Evolutionary conservation across 768 basidiomycete species (phyloP).

Genomic region (Phylloporus sp.): DNA sequence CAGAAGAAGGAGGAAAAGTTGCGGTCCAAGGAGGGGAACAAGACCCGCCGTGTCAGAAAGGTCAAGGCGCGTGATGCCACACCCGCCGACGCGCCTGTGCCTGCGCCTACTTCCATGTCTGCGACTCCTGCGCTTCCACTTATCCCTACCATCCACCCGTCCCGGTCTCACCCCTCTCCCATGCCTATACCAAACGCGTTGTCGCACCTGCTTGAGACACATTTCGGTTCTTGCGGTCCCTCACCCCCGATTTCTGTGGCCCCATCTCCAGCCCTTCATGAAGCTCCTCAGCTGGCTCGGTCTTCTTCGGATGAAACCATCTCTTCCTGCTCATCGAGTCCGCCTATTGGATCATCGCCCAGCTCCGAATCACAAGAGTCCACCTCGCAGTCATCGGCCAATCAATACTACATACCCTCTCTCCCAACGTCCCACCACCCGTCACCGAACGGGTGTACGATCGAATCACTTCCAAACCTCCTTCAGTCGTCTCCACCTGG

Average conservation of each 20-base stretch:
- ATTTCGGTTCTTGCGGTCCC: conserved; percentile 39
- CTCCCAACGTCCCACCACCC: conserved; percentile 12
- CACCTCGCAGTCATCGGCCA: conserved; percentile 6
- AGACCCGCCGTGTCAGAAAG: conserved; percentile 27
- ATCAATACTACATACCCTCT: neutral
- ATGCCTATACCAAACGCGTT: conserved; percentile 18
- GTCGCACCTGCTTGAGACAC: conserved; percentile 20
- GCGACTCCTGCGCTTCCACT: conserved; percentile 6
- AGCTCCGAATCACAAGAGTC: conserved; percentile 15
- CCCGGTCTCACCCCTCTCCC: conserved; percentile 1
- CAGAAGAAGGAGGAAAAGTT: conserved; percentile 51
- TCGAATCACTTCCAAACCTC: conserved; percentile 5
- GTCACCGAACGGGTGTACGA: conserved; percentile 7
- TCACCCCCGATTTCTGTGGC: conserved; percentile 53
- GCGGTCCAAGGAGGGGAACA: conserved; percentile 38
- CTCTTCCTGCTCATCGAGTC: conserved; percentile 12
- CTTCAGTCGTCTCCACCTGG: neutral
- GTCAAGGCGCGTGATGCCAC: conserved; percentile 20
- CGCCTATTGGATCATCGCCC: conserved; percentile 8
- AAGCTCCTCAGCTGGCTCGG: conserved; percentile 6
- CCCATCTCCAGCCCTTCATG: conserved; percentile 39
- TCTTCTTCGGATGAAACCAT: conserved; percentile 7
- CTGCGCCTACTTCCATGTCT: neutral
- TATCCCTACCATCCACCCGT: neutral
- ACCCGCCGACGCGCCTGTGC: neutral